Evolutionary conservation across 495 filamentous ascomycete genomes (phyloP).

Genomic region (Penicillium longicatenatum): DNA sequence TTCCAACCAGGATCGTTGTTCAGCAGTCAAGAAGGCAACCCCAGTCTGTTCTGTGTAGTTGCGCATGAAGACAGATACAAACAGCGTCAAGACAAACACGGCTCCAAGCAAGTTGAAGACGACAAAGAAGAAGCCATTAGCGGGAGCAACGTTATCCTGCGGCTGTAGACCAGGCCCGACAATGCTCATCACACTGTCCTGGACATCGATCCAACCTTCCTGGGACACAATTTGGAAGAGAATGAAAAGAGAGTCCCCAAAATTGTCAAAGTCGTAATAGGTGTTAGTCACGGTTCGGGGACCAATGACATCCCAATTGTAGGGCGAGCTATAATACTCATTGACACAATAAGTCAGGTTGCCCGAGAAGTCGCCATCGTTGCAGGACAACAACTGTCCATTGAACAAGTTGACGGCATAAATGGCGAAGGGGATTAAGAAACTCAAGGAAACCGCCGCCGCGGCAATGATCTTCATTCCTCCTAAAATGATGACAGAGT

Average conservation of each 20-base stretch:
- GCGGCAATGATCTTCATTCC: constrained; percentile 87
- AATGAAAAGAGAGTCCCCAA: constrained; percentile 87
- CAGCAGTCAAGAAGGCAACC: constrained; percentile 92
- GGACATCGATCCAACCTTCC: constrained; percentile 95
- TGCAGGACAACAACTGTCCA: constrained; percentile 78
- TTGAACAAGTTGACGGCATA: constrained; percentile 93
- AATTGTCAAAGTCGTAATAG: constrained; percentile 93
- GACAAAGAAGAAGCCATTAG: constrained; percentile 91
- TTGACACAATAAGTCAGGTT: constrained; percentile 70
- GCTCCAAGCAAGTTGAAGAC: constrained; percentile 95
- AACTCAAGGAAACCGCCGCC: constrained; percentile 89
- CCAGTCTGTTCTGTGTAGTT: constrained; percentile 99
- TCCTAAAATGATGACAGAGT: constrained; percentile 91
- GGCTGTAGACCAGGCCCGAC: constrained; percentile 76
- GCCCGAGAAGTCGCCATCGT: constrained; percentile 62
- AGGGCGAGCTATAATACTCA: constrained; percentile 78
- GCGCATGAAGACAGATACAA: constrained; percentile 99
- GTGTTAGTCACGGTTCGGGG: constrained; percentile 79
- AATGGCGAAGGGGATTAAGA: constrained; percentile 94
- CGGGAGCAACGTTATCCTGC: constrained; percentile 64
- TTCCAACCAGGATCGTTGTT: constrained; percentile 97
- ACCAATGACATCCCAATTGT: constrained; percentile 78
- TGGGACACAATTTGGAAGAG: constrained; percentile 99
- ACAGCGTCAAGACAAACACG: constrained; percentile 96
- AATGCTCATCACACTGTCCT: constrained; percentile 79